Evolutionary conservation across 305 asterid species (phyloP), one percentile per base, ranked within the genome.

Genomic region (Fraxinus paxiana): DNA sequence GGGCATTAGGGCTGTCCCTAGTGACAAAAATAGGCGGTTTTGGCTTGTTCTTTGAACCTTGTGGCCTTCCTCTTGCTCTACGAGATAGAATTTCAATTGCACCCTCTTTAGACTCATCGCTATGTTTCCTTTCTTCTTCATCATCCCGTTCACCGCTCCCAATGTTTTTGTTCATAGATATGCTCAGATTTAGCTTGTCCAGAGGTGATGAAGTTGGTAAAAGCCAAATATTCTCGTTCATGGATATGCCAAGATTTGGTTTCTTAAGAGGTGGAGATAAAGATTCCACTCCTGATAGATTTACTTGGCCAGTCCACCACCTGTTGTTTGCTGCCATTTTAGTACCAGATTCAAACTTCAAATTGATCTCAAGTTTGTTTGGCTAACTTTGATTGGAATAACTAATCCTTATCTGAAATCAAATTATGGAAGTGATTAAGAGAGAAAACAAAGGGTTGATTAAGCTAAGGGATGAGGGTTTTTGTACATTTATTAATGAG

Each of bases 221-320:
- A 17, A 12, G 31, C 13, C 15, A 24, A 17, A 82, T 61, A 13
- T 15, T 80, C 0, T 83, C 77, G 20, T 65, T 65, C 73, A 65
- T 65, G 6, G 73, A 30, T 56, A 78, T 75, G 75, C 70, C 81
- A 5, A 79, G 86, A 79, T 79, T 83, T 24, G 81, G 71, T 54
- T 79, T 83, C 70, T 15, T 46, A 0, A 73, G 77, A 33, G 77
- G 0, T 12, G 91, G 79, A 17, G 88, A 82, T 0, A 89, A 82
- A 15, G 91, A 81, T 31, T 88, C 90, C 3, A 84, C 85, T 13
- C 91, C 88, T 13, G 81, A 80, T 74, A 87, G 38, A 75, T 88
- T 88, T 61, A 85, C 86, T 71, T 83, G 90, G 31, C 88, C 87
- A 1, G 88, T 76, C 90, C 90, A 87, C 90, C 90, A 87, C 74